Conservation (phyloP, 2,329 filamentous ascomycete species). For the Fusarium siculi region DNA sequence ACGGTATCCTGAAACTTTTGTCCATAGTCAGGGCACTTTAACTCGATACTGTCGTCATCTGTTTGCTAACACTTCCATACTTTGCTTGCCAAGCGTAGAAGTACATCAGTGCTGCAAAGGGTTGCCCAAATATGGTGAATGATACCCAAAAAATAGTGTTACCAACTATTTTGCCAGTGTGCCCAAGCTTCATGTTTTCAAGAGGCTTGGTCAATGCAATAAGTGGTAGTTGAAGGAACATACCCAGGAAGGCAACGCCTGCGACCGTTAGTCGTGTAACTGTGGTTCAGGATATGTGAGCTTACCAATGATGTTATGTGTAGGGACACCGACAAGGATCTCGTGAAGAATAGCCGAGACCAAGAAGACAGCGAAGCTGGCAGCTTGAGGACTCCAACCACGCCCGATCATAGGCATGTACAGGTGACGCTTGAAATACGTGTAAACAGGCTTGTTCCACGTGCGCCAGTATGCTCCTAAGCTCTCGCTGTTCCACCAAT, state of each 20-base stretch:
- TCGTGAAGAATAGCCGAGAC: constrained; percentile 93
- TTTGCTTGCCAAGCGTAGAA: constrained; percentile 99
- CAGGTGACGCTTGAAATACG: constrained; percentile 95
- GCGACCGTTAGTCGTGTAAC: constrained; percentile 14
- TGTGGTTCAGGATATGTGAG: not conserved
- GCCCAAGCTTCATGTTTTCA: constrained; percentile 78
- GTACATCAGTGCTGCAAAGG: constrained; percentile 89
- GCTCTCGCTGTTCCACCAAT: constrained; percentile 96
- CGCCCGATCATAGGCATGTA: constrained; percentile 88
- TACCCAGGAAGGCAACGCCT: constrained; percentile 93
- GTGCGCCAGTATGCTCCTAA: constrained; percentile 92
- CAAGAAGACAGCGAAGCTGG: constrained; percentile 85
- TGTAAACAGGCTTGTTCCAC: constrained; percentile 98
- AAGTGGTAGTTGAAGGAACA: constrained; percentile 92
- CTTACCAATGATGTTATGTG: constrained; percentile 89
- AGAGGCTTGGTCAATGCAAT: constrained; percentile 83
- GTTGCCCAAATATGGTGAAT: constrained; percentile 95
- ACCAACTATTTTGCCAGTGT: constrained; percentile 80
- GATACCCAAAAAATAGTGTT: constrained; percentile 97
- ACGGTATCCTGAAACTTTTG: not conserved
- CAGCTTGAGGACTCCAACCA: constrained; percentile 76
- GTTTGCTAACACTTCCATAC: constrained; percentile 81
- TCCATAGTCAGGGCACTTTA: constrained; percentile 1
- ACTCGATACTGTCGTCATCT: constrained; percentile 33
- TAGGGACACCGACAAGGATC: constrained; percentile 90